Conservation (phyloP, 176 grass and related monocot species). For the Poa annua region DNA sequence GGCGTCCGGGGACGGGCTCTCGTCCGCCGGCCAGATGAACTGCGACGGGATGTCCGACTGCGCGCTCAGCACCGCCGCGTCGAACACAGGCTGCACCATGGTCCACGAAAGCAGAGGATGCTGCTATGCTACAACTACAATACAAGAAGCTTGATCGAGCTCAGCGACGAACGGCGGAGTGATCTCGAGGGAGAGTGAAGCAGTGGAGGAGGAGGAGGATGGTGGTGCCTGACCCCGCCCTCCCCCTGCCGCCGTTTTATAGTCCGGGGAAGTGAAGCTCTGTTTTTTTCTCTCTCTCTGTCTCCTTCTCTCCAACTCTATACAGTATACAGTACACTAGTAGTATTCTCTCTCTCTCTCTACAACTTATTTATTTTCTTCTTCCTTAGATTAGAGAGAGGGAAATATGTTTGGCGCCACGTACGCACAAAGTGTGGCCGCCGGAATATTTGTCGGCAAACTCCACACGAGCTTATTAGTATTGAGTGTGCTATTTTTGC, state of each 20-base stretch:
- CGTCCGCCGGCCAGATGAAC: slow-evolving; percentile 81
- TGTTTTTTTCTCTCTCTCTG: background rate
- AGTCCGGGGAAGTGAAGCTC: background rate
- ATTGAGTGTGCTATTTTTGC: background rate
- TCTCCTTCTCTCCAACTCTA: no score
- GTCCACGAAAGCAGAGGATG: background rate
- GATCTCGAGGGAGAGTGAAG: background rate
- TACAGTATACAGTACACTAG: no score
- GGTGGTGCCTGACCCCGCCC: background rate
- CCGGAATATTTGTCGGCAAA: background rate
- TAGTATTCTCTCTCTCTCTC: background rate
- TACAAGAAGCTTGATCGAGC: background rate
- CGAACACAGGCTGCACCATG: slow-evolving; percentile 61
- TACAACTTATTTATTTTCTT: background rate
- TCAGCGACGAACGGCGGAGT: background rate
- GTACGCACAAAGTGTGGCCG: background rate
- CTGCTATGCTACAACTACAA: no score
- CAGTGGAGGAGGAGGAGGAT: background rate
- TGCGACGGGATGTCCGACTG: slow-evolving; percentile 62
- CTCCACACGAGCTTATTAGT: background rate
- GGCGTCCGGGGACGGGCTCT: slow-evolving; percentile 62
- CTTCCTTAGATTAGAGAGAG: background rate
- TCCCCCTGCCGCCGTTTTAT: background rate
- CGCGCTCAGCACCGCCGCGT: slow-evolving; percentile 58
- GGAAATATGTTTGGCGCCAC: background rate